These are phyloP conservation scores for Glycine latifolia DNA, from an alignment of 306 rosid genomes.

Conservation along the genomic window DNA sequence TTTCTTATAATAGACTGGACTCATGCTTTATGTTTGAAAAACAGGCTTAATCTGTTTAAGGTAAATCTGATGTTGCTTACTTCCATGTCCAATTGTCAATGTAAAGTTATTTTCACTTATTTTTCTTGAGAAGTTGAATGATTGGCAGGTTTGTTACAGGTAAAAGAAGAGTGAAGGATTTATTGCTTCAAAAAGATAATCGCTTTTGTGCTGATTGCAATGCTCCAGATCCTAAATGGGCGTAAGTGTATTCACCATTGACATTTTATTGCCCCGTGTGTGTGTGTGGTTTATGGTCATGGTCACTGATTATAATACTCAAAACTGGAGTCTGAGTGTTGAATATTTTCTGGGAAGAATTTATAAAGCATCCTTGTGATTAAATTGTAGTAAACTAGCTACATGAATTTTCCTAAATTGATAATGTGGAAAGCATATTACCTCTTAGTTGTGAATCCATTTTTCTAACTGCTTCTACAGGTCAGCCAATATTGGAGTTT, in stretches of 20 bases:
- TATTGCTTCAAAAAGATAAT: conserved; percentile 82
- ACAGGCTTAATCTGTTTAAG: not conserved
- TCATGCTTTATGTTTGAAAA: conserved; percentile 15
- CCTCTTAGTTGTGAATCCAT: conserved; percentile 21
- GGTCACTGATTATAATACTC: conserved; percentile 14
- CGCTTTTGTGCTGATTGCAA: conserved; percentile 88
- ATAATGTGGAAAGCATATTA: not conserved
- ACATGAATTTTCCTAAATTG: conserved; percentile 12
- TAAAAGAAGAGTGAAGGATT: conserved; percentile 75
- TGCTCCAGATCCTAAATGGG: conserved; percentile 96
- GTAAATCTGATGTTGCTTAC: not conserved
- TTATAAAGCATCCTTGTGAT: conserved; percentile 34
- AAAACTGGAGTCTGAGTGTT: not conserved
- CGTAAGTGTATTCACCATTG: conserved; percentile 65
- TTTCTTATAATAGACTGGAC: not conserved
- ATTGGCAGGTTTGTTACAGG: conserved; percentile 62
- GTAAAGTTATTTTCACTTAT: conserved; percentile 31
- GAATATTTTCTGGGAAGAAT: not conserved
- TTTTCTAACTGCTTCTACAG: conserved; percentile 58
- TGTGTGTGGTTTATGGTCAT: conserved; percentile 10
- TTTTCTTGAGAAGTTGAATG: conserved; percentile 47
- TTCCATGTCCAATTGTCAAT: conserved; percentile 27
- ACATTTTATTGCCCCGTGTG: not conserved
- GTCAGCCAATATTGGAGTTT: conserved; percentile 95
- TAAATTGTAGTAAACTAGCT: conserved; percentile 36